Conservation (phyloP, 345 rosid genomes). For the Boechera stricta region DNA sequence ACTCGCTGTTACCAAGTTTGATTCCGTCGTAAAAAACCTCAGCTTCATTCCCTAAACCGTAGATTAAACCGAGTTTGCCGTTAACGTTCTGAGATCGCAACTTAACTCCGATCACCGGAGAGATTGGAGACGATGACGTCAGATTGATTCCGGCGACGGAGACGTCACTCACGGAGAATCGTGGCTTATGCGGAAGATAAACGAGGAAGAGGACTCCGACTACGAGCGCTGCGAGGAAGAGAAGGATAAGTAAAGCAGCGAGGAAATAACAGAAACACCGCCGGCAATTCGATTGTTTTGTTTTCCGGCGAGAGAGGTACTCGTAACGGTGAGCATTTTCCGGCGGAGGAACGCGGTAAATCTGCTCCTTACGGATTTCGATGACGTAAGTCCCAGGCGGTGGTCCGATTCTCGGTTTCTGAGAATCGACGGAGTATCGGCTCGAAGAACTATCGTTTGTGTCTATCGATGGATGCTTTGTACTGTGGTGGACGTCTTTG, state of each 20-base stretch:
- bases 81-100: conserved; percentile 61
- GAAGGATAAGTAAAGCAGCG: conserved; percentile 37
- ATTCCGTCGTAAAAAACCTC: conserved; percentile 46
- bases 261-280: conserved; percentile 54
- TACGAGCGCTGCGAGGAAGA: conserved; percentile 48
- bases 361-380: conserved; percentile 63
- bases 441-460: conserved; percentile 30
- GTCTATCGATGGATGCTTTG: conserved; percentile 25
- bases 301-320: conserved; percentile 54
- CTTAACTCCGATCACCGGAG: conserved; percentile 59
- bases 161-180: conserved; percentile 55
- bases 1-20: conserved; percentile 51
- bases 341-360: conserved; percentile 69
- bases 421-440: conserved; percentile 34
- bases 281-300: conserved; percentile 46
- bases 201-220: conserved; percentile 66
- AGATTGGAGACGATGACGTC: conserved; percentile 46
- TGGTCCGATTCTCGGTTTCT: conserved; percentile 25
- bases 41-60: conserved; percentile 50
- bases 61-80: conserved; percentile 63
- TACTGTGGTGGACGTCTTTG: not conserved
- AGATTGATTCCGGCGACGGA: conserved; percentile 64
- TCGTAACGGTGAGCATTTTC: conserved; percentile 57
- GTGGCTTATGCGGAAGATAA: conserved; percentile 63
- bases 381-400: conserved; percentile 55